Evolutionary conservation across 495 filamentous ascomycete species (phyloP).

Genomic region (Trichoderma parareesei): DNA sequence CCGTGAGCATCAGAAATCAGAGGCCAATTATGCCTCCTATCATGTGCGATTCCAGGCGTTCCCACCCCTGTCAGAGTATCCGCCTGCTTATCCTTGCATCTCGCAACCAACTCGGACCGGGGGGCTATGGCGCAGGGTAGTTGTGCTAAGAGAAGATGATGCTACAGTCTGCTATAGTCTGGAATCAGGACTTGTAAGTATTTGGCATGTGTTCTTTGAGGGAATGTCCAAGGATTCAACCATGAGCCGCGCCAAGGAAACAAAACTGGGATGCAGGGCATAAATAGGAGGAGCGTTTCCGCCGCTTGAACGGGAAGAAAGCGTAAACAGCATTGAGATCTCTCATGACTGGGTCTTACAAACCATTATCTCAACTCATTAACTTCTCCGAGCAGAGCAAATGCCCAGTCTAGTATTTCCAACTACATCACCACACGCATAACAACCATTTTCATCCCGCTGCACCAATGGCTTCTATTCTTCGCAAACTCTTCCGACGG

Average conservation of each 20-base stretch:
- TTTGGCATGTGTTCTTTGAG: neutral
- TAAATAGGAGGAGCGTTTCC: neutral
- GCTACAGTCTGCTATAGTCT: no score
- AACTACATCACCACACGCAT: no score
- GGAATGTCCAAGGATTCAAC: neutral
- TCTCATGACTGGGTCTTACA: neutral
- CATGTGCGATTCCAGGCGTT: neutral
- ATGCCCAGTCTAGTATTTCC: no score
- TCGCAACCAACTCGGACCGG: neutral
- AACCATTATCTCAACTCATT: neutral
- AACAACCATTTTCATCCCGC: neutral
- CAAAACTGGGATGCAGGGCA: neutral
- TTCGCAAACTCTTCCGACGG: slow-evolving; percentile 16
- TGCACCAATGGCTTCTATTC: slow-evolving; percentile 12
- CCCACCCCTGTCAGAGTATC: neutral
- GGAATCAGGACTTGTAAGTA: neutral
- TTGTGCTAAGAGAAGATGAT: neutral
- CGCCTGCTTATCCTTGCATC: neutral
- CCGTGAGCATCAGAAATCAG: neutral
- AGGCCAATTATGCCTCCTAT: neutral
- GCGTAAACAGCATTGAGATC: neutral
- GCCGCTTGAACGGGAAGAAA: neutral
- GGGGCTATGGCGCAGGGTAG: neutral
- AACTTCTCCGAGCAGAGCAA: no score
- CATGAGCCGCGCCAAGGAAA: neutral